Percentiles rank a stretch among this genome's conserved stretches.
phyloP scores from a whole-genome alignment of 345 rosid species.

The Camelina neglecta region DNA sequence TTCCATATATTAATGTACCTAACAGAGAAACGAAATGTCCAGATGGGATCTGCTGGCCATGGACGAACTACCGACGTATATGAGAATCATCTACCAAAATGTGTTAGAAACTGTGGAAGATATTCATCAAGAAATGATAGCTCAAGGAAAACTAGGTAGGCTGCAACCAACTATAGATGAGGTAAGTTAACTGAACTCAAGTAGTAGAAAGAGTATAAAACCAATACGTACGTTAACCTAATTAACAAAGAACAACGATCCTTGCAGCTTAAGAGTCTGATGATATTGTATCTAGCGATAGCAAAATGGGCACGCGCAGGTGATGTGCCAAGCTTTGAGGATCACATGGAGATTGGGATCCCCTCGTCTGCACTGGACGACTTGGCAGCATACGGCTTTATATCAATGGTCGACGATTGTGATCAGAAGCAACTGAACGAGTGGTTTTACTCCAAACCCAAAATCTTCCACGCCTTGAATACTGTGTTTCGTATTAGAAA shows the following conservation, averaged over 20 bases:
- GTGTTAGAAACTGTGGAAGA: not conserved
- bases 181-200: not conserved
- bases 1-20: too few relatives aligned
- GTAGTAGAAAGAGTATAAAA: not conserved
- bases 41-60: constrained; percentile 22
- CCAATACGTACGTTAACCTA: too few relatives aligned
- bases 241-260: not conserved
- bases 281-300: not conserved
- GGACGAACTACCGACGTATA: constrained; percentile 3
- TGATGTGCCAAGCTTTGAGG: constrained; percentile 26
- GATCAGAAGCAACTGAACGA: constrained; percentile 4
- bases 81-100: not conserved
- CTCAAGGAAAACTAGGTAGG: not conserved
- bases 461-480: not conserved
- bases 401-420: constrained; percentile 1
- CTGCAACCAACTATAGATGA: not conserved
- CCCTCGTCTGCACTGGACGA: not conserved
- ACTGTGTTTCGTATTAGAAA: not conserved
- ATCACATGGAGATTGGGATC: not conserved
- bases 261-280: not conserved
- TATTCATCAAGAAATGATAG: not conserved
- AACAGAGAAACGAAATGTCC: too few relatives aligned
- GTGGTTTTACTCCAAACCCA: constrained; percentile 4
- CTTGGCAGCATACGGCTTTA: not conserved
- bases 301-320: constrained; percentile 24